Evolutionary conservation across 257 asterid species (phyloP).

Genomic region (Rauvolfia tetraphylla): DNA sequence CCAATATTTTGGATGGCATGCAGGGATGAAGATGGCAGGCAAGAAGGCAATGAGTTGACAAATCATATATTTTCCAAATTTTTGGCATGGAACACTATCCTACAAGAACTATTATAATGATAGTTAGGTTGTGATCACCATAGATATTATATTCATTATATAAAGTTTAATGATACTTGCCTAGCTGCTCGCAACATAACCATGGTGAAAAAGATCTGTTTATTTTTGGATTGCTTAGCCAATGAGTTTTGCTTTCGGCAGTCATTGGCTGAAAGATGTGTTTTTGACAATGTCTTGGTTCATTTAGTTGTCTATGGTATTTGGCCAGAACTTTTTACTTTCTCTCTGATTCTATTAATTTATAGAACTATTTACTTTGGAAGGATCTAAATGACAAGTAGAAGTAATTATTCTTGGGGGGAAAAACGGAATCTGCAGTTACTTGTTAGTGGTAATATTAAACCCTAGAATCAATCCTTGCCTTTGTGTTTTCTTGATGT

Average conservation of each 20-base stretch:
- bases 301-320: background rate
- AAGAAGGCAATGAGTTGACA: background rate
- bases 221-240: background rate
- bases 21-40: background rate
- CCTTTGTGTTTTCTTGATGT: background rate
- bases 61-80: background rate
- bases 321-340: background rate
- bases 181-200: background rate
- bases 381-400: background rate
- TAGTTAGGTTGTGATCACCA: background rate
- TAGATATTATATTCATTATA: background rate
- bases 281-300: background rate
- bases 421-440: background rate
- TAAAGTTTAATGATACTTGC: background rate
- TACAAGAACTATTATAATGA: background rate
- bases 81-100: background rate
- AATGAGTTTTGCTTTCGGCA: background rate
- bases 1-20: background rate
- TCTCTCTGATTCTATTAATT: background rate
- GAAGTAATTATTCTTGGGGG: background rate
- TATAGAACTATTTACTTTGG: background rate
- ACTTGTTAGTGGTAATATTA: background rate
- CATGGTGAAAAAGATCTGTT: background rate
- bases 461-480: background rate
- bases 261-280: background rate